A percentile compares a stretch with the other conserved stretches of the same genome.
phyloP scores from a whole-genome alignment of 441 rosid species.

The Populus tomentosa region DNA sequence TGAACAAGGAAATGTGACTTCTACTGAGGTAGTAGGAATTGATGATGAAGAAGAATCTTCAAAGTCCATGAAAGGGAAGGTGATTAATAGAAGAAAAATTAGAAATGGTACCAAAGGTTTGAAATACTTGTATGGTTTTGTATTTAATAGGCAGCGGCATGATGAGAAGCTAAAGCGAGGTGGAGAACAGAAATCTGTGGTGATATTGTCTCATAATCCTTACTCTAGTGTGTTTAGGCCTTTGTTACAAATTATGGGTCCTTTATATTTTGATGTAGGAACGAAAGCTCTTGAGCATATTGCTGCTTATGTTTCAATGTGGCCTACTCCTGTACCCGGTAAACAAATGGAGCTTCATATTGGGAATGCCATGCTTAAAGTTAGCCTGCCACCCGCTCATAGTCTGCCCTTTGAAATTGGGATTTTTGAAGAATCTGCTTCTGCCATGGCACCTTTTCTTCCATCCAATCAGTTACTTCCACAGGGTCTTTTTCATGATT shows the following conservation, averaged over 20 bases:
- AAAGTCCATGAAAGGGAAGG: conserved; percentile 19
- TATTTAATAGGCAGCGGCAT: conserved; percentile 91
- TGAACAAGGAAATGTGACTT: conserved; percentile 26
- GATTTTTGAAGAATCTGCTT: conserved; percentile 65
- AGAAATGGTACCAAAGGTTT: conserved; percentile 16
- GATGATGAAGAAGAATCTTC: conserved; percentile 27
- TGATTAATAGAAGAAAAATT: conserved; percentile 14
- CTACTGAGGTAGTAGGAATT: conserved; percentile 31
- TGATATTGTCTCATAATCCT: conserved; percentile 79
- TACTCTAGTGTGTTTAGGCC: conserved; percentile 85
- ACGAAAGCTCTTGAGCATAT: conserved; percentile 80
- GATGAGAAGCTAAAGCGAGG: conserved; percentile 96
- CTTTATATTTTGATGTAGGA: conserved; percentile 83
- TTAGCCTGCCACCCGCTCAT: conserved; percentile 85
- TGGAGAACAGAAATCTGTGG: conserved; percentile 95
- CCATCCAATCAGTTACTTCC: conserved; percentile 90
- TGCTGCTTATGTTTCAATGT: conserved; percentile 79
- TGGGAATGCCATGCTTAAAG: conserved; percentile 83
- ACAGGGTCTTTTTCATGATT: conserved; percentile 94
- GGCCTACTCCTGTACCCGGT: conserved; percentile 90
- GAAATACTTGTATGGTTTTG: conserved; percentile 79
- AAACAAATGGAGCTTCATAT: conserved; percentile 91
- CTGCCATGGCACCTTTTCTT: conserved; percentile 89
- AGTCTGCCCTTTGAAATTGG: conserved; percentile 79
- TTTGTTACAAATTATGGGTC: conserved; percentile 92